phyloP scores from a whole-genome alignment of 2,329 filamentous ascomycete genomes.

The Cordyceps pruinosa region DNA sequence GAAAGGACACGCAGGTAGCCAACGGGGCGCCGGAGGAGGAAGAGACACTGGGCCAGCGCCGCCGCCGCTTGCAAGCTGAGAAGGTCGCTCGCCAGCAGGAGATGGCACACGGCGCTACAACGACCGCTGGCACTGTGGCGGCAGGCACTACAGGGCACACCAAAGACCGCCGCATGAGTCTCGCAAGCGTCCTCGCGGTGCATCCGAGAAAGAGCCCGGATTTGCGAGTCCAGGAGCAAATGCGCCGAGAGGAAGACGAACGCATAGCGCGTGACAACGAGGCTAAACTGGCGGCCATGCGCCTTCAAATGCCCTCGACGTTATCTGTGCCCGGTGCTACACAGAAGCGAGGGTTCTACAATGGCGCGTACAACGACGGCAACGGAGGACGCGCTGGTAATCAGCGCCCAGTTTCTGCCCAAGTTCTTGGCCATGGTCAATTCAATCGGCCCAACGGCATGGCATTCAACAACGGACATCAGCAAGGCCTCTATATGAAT shows the following conservation, averaged over 20 bases:
- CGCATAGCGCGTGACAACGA: constrained; percentile 37
- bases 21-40: constrained; percentile 47
- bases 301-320: constrained; percentile 42
- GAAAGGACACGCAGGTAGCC: constrained; percentile 29
- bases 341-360: constrained; percentile 40
- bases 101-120: constrained; percentile 35
- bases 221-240: constrained; percentile 35
- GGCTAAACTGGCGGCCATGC: constrained; percentile 40
- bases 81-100: constrained; percentile 55
- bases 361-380: constrained; percentile 50
- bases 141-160: constrained; percentile 14
- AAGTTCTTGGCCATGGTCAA: constrained; percentile 20
- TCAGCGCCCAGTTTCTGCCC: constrained; percentile 17
- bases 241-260: constrained; percentile 34
- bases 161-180: constrained; percentile 36
- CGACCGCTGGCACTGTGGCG: too few relatives aligned
- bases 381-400: constrained; percentile 31
- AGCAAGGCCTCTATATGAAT: constrained; percentile 7
- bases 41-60: constrained; percentile 73
- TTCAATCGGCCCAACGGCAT: constrained; percentile 19
- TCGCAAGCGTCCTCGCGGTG: constrained; percentile 52
- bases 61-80: constrained; percentile 64
- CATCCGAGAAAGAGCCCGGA: constrained; percentile 36
- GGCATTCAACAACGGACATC: neutral
- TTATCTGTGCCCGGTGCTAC: constrained; percentile 26